Evolutionary conservation across 1,284 basidiomycete species (phyloP), one percentile per base, ranked within the genome.

Genomic region (Tilletia horrida): DNA sequence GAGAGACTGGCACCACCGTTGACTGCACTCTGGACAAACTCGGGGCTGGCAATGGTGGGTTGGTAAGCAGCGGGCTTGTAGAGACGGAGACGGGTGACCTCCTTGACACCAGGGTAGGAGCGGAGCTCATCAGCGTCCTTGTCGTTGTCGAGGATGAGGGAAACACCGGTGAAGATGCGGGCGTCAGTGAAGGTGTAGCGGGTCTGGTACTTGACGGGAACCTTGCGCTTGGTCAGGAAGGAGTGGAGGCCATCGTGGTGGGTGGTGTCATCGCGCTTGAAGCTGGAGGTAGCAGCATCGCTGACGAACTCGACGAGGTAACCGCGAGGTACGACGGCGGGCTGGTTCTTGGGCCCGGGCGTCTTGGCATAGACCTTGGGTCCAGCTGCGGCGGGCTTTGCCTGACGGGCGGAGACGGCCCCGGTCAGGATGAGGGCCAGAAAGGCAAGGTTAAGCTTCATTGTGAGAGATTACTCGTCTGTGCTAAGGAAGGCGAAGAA

Each of bases 111-210:
- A 18, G 71, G 73, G 42, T 69, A 71, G 9, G 63, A 64, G 4
- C 62, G 67, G 43, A 76, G 71, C 25, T 67, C 66, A 25, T 68
- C 62, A 45, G 69, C 68, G 66, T 76, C 75, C 21, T 72, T 67
- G 31, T 73, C 73, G 45, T 43, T 68, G 67, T 76, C 64, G 57
- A 76, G 73, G 50, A 68, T 57, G 59, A 76, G 69, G 27, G 66
- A 69, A 62, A 74, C 67, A 35, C 75, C 75, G 4, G 73, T 68
- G 52, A 76, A 76, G 16, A 70, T 71, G 21, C 65, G 43, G 50
- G 73, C 68, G 42, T 76, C 71, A 27, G 71, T 71, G 68, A 62
- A 76, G 62, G 70, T 69, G 67, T 67, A 72, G 13, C 73, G 69
- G 25, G 70, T 74, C 63, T 69, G 42, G 71, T 74, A 76, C 8